A percentile compares a stretch with the other conserved stretches of the same genome.
These are phyloP conservation scores for Echites panduratus DNA, from an alignment of 257 asterid species.

Conservation along the genomic window DNA sequence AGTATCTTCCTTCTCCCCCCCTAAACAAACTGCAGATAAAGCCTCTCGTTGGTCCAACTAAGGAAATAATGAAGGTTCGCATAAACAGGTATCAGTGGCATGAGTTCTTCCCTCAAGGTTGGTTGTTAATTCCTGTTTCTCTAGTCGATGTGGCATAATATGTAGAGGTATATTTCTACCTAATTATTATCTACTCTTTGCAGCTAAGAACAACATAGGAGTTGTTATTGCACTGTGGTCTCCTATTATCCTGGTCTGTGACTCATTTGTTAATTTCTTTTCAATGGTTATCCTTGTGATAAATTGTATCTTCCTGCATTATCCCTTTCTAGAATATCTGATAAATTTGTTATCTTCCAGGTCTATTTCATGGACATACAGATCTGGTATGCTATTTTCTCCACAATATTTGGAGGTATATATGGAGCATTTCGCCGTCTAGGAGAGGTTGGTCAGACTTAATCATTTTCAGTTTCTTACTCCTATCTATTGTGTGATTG, in stretches of 20 bases:
- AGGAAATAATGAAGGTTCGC: conserved; percentile 60
- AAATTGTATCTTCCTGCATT: conserved; percentile 1
- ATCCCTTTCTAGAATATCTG: conserved; percentile 10
- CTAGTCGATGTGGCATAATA: conserved; percentile 7
- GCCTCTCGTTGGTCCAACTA: conserved; percentile 85
- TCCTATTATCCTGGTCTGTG: conserved; percentile 74
- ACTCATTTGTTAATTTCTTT: conserved; percentile 8
- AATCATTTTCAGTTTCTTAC: not conserved
- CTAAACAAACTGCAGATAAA: conserved; percentile 50
- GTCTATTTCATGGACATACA: conserved; percentile 98
- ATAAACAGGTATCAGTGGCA: conserved; percentile 60
- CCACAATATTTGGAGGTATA: conserved; percentile 95
- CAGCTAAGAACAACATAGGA: conserved; percentile 86
- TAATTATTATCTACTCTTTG: conserved; percentile 9
- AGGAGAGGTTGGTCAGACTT: conserved; percentile 73
- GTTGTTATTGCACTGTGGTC: conserved; percentile 96
- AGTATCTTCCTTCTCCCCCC: conserved; percentile 5
- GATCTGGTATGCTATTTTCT: conserved; percentile 98
- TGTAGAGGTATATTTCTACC: conserved; percentile 13
- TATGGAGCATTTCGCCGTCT: conserved; percentile 99
- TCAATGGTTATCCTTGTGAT: conserved; percentile 15
- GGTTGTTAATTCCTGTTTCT: conserved; percentile 14
- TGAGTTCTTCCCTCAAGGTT: conserved; percentile 97
- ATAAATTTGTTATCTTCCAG: conserved; percentile 35
- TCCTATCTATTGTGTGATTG: not conserved